Evolutionary conservation across 306 rosid genomes (phyloP), one percentile per base, ranked within the genome.

Genomic region (Adenanthera pavonina): DNA sequence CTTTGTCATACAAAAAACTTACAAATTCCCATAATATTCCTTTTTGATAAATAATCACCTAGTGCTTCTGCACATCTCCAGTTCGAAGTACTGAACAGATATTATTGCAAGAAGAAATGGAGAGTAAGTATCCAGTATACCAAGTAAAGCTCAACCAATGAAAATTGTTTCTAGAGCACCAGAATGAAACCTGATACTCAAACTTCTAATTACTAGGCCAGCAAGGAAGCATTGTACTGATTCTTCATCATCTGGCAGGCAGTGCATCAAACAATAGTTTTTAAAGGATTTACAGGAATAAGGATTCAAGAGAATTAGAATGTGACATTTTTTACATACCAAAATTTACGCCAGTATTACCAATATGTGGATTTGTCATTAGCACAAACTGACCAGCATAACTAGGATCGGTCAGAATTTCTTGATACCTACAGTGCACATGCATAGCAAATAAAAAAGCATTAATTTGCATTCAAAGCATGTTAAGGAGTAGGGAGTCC

Each of bases 1-100:
- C 8, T 62, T 41, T 51, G 56, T 7, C 35, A 71, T 35, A 76
- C 30, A 59, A 59, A 59, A 1, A 59, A 89, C 98, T 90, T 83
- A 91, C 98, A 94, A 79, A 94, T 92, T 86, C 97, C 97, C 97
- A 94, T 94, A 80, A 91, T 80, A 76, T 94, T 94, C 87, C 98
- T 92, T 83, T 89, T 85, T 25, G 81, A 87, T 78, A 95, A 86
- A 91, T 93, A 95, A 89, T 92, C 93, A 40, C 87, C 92, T 0
- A 95, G 90, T 57, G 80, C 78, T 81, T 93, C 81, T 34, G 81
- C 85, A 79, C 92, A 92, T 87, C 99, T 90, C 95, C 97, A 93
- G 84, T 92, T 95, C 54, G 99, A 95, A 68, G 99, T 89, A 79
- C 99, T 95, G 91, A 59, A 82, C 87, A 83, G 77, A 82, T 8